These are phyloP conservation scores for Tetrahymena borealis DNA, from an alignment of 73 alveolate species.

Conservation along the genomic window DNA sequence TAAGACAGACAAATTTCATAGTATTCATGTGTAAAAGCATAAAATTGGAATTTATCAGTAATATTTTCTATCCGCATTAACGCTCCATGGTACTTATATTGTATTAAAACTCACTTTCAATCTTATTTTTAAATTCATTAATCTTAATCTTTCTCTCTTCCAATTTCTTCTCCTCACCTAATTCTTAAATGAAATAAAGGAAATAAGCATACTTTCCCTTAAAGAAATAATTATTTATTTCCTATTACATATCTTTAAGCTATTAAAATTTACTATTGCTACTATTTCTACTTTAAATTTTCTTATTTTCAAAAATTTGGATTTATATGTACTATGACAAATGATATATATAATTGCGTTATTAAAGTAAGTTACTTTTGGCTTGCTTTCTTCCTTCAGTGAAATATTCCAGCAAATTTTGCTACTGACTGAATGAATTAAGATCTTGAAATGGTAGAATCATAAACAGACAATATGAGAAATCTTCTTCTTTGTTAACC, in stretches of 20 bases:
- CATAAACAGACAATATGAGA: slow-evolving; percentile 37
- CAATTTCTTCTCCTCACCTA: background rate
- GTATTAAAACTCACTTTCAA: slow-evolving; percentile 25
- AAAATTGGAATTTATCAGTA: slow-evolving; percentile 19
- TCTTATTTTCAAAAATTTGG: too few species aligned
- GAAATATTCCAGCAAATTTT: background rate
- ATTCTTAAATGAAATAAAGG: background rate
- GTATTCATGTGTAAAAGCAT: slow-evolving; percentile 35
- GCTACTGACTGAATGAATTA: slow-evolving; percentile 19
- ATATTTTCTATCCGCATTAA: slow-evolving; percentile 1
- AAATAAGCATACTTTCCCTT: slow-evolving; percentile 5
- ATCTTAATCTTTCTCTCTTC: slow-evolving; percentile 25
- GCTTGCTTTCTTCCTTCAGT: background rate
- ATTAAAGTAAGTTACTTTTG: background rate
- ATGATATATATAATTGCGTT: background rate
- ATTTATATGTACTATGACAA: too few species aligned
- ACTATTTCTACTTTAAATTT: too few species aligned
- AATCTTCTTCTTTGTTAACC: background rate
- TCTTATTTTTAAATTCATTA: slow-evolving; percentile 6
- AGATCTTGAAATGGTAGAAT: slow-evolving; percentile 18
- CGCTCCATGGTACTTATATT: slow-evolving; percentile 17
- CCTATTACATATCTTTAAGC: too few species aligned
- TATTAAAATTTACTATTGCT: too few species aligned
- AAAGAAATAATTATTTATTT: background rate
- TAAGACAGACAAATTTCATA: slow-evolving; percentile 17